Percentiles rank a stretch among this genome's conserved stretches.
phyloP scores from a whole-genome alignment of 345 rosid species.

The Balakata baccata region DNA sequence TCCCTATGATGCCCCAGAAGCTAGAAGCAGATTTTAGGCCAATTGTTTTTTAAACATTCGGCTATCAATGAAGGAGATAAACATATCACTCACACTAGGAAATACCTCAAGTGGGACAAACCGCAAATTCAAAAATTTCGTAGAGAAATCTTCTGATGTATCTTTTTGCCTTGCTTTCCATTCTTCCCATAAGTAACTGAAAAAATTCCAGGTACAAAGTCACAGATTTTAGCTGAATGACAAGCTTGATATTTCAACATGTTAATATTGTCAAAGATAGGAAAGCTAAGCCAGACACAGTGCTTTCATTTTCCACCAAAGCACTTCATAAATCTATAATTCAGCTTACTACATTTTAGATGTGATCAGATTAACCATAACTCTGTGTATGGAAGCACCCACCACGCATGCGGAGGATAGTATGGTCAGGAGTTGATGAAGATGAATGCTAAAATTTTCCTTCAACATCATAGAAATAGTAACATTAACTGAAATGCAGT shows the following conservation, averaged over 20 bases:
- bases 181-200: constrained; percentile 88
- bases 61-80: constrained; percentile 10
- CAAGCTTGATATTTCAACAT: not conserved
- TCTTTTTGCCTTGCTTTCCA: constrained; percentile 87
- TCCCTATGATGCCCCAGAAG: not conserved
- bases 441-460: not conserved
- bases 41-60: constrained; percentile 1
- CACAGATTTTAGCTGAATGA: not conserved
- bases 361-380: not conserved
- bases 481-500: not conserved
- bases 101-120: constrained; percentile 91
- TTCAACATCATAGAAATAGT: not conserved
- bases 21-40: constrained; percentile 1
- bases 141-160: constrained; percentile 56
- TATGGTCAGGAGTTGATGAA: not conserved
- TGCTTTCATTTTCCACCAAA: not conserved
- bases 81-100: not conserved
- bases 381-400: not conserved
- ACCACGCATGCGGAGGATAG: too few relatives aligned
- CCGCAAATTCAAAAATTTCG: constrained; percentile 77
- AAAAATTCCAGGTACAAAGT: constrained; percentile 20
- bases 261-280: not conserved
- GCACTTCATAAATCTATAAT: not conserved
- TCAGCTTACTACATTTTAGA: not conserved
- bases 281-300: not conserved